Conservation (phyloP, 192 early-diverging fungal species). For the Rhizophlyctis rosea region DNA sequence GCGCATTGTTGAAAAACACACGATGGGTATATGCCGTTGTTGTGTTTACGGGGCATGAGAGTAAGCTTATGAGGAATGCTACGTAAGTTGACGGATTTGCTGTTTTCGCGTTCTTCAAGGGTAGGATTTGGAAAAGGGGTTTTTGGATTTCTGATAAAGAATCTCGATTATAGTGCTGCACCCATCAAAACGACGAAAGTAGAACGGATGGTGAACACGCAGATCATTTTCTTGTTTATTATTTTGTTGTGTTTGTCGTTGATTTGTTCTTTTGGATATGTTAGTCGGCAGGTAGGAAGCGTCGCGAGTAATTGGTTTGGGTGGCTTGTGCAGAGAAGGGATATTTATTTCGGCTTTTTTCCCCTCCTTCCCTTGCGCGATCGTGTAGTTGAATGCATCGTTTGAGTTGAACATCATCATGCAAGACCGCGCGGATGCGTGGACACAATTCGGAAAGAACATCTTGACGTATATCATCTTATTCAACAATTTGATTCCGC, state of each 20-base stretch:
- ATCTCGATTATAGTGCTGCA: slow-evolving; percentile 86
- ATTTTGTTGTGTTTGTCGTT: slow-evolving; percentile 80
- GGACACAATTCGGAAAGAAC: slow-evolving; percentile 41
- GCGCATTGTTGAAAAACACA: slow-evolving; percentile 92
- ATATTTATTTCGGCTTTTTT: slow-evolving; percentile 43
- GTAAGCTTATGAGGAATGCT: slow-evolving; percentile 97
- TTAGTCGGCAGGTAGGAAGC: slow-evolving; percentile 36
- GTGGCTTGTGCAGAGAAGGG: slow-evolving; percentile 48
- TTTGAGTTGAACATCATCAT: no score
- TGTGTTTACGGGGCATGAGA: slow-evolving; percentile 89
- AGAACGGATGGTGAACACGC: slow-evolving; percentile 88
- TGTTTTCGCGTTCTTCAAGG: not conserved
- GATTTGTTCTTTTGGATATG: slow-evolving; percentile 77
- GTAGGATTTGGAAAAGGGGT: slow-evolving; percentile 4
- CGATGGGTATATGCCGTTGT: slow-evolving; percentile 82
- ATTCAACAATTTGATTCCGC: slow-evolving; percentile 99
- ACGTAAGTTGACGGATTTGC: not conserved
- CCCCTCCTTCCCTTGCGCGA: slow-evolving; percentile 66
- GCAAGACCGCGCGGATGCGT: not conserved
- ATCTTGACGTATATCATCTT: slow-evolving; percentile 97
- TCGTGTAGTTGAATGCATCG: no score
- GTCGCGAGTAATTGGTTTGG: slow-evolving; percentile 51
- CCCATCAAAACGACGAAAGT: slow-evolving; percentile 90
- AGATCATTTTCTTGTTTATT: slow-evolving; percentile 59
- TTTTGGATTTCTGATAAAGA: no score